Base-by-base conservation (phyloP, 805 yeast species). In the Metschnikowia lunata region DNA sequence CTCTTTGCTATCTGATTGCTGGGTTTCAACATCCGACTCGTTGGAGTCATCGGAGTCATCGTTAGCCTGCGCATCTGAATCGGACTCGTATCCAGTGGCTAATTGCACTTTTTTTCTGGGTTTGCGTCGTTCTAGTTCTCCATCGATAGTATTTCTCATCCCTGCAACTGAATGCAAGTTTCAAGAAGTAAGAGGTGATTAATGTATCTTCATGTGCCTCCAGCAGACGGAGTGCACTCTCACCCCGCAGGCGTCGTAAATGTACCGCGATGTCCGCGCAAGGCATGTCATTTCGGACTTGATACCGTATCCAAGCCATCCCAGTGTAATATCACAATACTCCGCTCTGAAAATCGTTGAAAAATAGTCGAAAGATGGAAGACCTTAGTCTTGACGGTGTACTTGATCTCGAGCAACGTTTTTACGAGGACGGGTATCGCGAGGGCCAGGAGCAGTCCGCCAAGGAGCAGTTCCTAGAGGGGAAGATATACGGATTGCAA, bases 401-500 rank as follows among this genome's bases (percentile, higher is more conserved):
- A 7, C 62, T 86, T 33, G 73, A 79, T 51, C 58, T 84, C 26
- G 95, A 87, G 56, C 71, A 78, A 33, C 69, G 75, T 57, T 72
- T 56, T 61, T 89, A 87, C 58, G 61, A 75, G 6, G 79, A 79
- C 47, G 97, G 97, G 1, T 85, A 64, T 58, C 55, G 64, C 39
- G 93, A 87, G 49, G 98, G 96, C 1, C 75, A 75, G 33, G 62
- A 66, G 5, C 83, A 77, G 40, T 85, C 88, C 0, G 66, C 79
- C 1, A 62, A 60, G 38, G 76, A 80, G 35, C 89, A 88, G 38
- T 71, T 64, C 40, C 51, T 71, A 2, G 97, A 89, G 59, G 97
- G 97, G 1, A 84, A 83, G 57, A 88, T 87, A 57, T 82, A 80
- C 52, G 98, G 98, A 0, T 72, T 81, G 35, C 93, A 85, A 58